Evolutionary conservation across 2,329 filamentous ascomycete genomes (phyloP), one percentile per base, ranked within the genome.

Genomic region (Truncatella angustata): DNA sequence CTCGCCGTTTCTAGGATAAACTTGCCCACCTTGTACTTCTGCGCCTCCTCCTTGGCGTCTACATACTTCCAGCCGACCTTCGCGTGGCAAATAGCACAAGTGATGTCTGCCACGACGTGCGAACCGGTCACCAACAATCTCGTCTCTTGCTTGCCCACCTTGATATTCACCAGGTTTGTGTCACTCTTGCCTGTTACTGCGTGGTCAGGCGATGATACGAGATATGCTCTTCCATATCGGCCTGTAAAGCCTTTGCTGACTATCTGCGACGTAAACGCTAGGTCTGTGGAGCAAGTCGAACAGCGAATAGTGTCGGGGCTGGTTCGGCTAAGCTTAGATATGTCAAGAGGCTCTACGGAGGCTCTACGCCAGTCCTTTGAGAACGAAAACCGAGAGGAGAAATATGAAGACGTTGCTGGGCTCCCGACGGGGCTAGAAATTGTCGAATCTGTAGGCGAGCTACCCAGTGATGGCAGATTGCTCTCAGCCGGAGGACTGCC

Each of bases 11-110:
- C 85, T 35, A 88, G 66, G 26, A 87, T 87, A 63, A 81, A 87
- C 66, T 87, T 87, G 58, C 84, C 84, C 46, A 87, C 74, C 67
- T 88, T 88, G 73, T 88, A 88, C 63, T 75, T 77, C 65, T 87
- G 85, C 43, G 73, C 68, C 51, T 71, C 61, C 58, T 86, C 80
- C 54, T 75, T 76, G 2, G 84, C 84, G 63, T 85, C 80, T 39
- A 87, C 74, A 60, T 88, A 88, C 66, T 87, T 87, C 85, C 85
- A 88, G 16, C 85, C 85, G 7, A 88, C 63, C 59, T 80, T 80
- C 48, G 70, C 72, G 23, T 70, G 69, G 66, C 85, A 88, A 23
- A 78, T 70, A 9, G 64, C 64, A 61, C 85, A 88, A 43, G 66
- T 73, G 45, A 87, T 84, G 66, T 87, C 84, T 3, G 84, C 81